Evolutionary conservation across 495 filamentous ascomycete genomes (phyloP), one percentile per base, ranked within the genome.

Genomic region (Extremus antarcticus): DNA sequence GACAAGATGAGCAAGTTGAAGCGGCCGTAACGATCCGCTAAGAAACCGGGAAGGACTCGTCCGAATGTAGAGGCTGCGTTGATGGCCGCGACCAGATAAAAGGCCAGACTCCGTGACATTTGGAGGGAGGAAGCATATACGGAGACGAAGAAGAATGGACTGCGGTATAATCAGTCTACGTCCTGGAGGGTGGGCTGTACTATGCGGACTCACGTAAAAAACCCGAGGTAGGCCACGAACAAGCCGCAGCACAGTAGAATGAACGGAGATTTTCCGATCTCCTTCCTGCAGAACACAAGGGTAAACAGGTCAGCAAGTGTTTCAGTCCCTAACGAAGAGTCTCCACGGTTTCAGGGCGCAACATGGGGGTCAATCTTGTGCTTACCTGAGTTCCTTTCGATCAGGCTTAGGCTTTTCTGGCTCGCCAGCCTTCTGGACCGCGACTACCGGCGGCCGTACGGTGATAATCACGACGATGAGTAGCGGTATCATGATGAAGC

Each of bases 141-240:
- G 0, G 77, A 70, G 2, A 84, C 60, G 61, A 75, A 85, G 66
- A 80, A 82, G 17, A 80, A 61, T 0, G 81, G 82, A 1, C n/a
- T n/a, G n/a, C n/a, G n/a, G n/a, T n/a, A n/a, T n/a, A n/a, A n/a
- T n/a, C n/a, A n/a, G n/a, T n/a, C n/a, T n/a, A n/a, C n/a, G n/a
- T n/a, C n/a, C n/a, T n/a, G n/a, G n/a, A n/a, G n/a, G n/a, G n/a
- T n/a, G n/a, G n/a, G n/a, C n/a, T n/a, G n/a, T n/a, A n/a, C n/a
- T n/a, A n/a, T n/a, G n/a, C n/a, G n/a, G n/a, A n/a, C n/a, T n/a
- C n/a, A n/a, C 13, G 70, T 70, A 49, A 77, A 79, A 46, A 81
- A 66, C 43, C 80, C 81, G 32, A 80, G 55, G 23, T 74, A 65
- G 22, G 70, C 53, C 19, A 50, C 2, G 29, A 50, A 46, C 16